Evolutionary conservation across 2,329 filamentous ascomycete species (phyloP).

Genomic region (Xylariomycetidae sp.): DNA sequence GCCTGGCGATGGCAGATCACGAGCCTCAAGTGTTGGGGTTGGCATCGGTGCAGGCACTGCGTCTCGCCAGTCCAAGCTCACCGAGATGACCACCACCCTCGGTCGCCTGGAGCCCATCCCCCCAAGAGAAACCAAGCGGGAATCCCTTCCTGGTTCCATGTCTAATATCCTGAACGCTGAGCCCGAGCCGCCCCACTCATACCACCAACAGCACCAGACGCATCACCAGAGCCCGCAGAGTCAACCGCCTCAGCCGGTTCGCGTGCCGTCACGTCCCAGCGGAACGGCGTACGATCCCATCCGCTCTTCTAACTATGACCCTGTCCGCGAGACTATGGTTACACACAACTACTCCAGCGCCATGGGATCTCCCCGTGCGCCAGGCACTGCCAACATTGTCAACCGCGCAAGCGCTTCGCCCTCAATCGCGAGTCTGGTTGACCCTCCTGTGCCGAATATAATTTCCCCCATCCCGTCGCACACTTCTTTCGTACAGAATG

Average conservation of each 20-base stretch:
- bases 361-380: conserved; percentile 45
- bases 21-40: conserved; percentile 18
- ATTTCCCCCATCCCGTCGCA: conserved; percentile 34
- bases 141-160: conserved; percentile 46
- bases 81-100: conserved; percentile 28
- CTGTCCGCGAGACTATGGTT: conserved; percentile 56
- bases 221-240: conserved; percentile 36
- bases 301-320: conserved; percentile 65
- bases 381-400: conserved; percentile 27
- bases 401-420: conserved; percentile 83
- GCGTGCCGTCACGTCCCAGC: conserved; percentile 52
- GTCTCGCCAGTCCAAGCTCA: conserved; percentile 33
- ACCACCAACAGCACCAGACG: conserved; percentile 39
- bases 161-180: conserved; percentile 52
- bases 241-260: conserved; percentile 34
- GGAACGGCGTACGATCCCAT: conserved; percentile 89
- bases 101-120: conserved; percentile 29
- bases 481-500: conserved; percentile 27
- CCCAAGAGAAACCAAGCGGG: conserved; percentile 45
- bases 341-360: conserved; percentile 42
- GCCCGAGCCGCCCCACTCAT: conserved; percentile 35
- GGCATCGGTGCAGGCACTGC: conserved; percentile 17
- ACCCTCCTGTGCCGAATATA: conserved; percentile 50
- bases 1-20: conserved; percentile 18
- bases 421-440: conserved; percentile 85